Percentiles rank a stretch among this genome's conserved stretches.
Evolutionary conservation across 306 rosid species (phyloP).

Genomic region (Gleditsia sinensis): DNA sequence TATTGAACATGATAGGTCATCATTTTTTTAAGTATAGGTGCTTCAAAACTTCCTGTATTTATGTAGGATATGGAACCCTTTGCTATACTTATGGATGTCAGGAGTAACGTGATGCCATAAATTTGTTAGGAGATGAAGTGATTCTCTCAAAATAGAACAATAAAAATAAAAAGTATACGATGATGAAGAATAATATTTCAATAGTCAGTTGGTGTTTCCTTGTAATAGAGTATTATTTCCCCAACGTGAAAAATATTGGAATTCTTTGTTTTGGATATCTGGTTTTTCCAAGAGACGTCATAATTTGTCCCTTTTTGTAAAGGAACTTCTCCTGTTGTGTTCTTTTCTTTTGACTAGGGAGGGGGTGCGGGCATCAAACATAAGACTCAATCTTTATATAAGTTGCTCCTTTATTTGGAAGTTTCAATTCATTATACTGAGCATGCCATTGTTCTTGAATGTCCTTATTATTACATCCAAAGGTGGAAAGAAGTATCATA

Average conservation of each 20-base stretch:
- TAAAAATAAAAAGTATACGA: conserved; percentile 29
- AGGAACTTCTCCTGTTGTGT: background rate
- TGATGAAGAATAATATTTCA: conserved; percentile 19
- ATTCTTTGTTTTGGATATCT: background rate
- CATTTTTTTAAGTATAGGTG: too few species aligned
- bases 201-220: background rate
- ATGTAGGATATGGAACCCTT: conserved; percentile 1
- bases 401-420: background rate
- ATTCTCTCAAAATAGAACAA: background rate
- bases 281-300: background rate
- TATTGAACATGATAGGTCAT: too few species aligned
- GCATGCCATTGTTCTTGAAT: conserved; percentile 14
- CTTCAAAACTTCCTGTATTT: background rate
- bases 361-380: background rate
- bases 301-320: background rate
- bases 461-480: conserved; percentile 35
- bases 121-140: conserved; percentile 20
- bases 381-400: background rate
- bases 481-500: conserved; percentile 90
- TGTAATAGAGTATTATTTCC: background rate
- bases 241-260: background rate
- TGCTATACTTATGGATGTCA: background rate
- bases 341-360: background rate
- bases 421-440: conserved; percentile 19
- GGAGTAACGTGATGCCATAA: conserved; percentile 18